Evolutionary conservation across 805 yeast species (phyloP), one percentile per base, ranked within the genome.

Genomic region (Candida dendrica): DNA sequence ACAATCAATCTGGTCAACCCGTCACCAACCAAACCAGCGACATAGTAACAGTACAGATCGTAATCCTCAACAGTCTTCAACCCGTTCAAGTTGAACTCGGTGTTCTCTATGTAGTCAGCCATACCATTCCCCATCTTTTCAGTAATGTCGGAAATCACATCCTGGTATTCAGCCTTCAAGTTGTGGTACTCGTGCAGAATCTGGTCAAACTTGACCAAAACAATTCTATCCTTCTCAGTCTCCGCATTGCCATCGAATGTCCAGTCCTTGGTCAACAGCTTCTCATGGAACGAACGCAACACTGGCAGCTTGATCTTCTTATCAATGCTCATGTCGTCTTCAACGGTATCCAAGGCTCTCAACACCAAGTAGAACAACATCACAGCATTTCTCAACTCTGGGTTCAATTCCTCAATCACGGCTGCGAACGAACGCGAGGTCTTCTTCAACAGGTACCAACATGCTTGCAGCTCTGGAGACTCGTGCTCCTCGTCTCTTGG

Each of bases 1-100:
- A 85, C 82, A 53, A 88, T 77, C 63, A 93, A 69, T 47, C 84
- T 76, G 10, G 98, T 89, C 51, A 89, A 71, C 3, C 98, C 98
- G 58, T 89, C 96, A 43, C 99, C 98, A 34, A 93, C 98, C 41
- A 93, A 71, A 2, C 98, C 99, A 2, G 99, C 98, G 45, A 93
- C 99, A 57, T 90, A 87, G 65, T 90, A 90, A 65, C 99, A 93
- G 69, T 93, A 93, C 47, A 83, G 70, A 59, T 93, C 90, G 60
- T 84, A 93, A 58, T 89, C 98, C 46, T 74, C 69, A 36, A 85
- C 60, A 1, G 96, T 87, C 38, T 68, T 68, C 37, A 93, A 81
- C 2, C 98, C 98, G 47, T 78, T 77, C 50, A 75, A 59, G 60
- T 87, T 88, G 67, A 86, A 86, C 47, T 81, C 74, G 40, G 84